A percentile compares a stretch with the other conserved stretches of the same genome.
phyloP scores from a whole-genome alignment of 345 rosid species.

The Bretschneidera sinensis region DNA sequence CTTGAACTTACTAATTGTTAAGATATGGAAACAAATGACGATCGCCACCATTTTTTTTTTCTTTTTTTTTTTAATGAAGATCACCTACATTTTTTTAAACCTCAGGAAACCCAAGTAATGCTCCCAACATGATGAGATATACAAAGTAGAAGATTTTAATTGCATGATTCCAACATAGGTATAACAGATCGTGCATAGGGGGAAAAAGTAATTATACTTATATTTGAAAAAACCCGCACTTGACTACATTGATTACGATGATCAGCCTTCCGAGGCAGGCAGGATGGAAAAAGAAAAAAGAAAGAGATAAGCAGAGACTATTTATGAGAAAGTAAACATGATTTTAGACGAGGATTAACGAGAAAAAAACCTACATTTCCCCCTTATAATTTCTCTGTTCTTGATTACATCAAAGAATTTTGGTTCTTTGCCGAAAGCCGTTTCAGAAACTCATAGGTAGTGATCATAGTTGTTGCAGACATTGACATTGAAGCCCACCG shows the following conservation, averaged over 20 bases:
- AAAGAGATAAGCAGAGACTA: neutral
- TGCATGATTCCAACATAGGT: neutral
- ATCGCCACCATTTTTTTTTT: too few species aligned
- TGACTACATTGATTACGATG: neutral
- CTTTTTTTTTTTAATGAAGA: too few species aligned
- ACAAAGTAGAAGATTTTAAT: neutral
- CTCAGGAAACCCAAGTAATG: too few species aligned
- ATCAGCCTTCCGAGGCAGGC: constrained; percentile 2
- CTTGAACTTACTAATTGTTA: too few species aligned
- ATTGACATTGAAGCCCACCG: constrained; percentile 93
- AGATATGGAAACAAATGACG: too few species aligned
- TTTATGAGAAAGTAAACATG: neutral
- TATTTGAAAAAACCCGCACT: constrained; percentile 2
- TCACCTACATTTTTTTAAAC: too few species aligned
- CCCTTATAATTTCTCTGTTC: constrained; percentile 2
- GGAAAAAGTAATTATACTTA: constrained; percentile 4
- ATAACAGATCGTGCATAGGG: neutral
- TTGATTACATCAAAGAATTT: constrained; percentile 31
- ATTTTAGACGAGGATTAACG: neutral
- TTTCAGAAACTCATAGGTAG: constrained; percentile 94
- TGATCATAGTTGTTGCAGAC: constrained; percentile 96
- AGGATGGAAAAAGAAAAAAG: neutral
- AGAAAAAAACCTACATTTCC: neutral
- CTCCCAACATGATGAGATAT: too few species aligned
- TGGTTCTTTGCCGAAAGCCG: constrained; percentile 79